A percentile compares a stretch with the other conserved stretches of the same genome.
These are phyloP conservation scores for Cucurbita ficifolia DNA, from an alignment of 306 rosid genomes.

Conservation along the genomic window DNA sequence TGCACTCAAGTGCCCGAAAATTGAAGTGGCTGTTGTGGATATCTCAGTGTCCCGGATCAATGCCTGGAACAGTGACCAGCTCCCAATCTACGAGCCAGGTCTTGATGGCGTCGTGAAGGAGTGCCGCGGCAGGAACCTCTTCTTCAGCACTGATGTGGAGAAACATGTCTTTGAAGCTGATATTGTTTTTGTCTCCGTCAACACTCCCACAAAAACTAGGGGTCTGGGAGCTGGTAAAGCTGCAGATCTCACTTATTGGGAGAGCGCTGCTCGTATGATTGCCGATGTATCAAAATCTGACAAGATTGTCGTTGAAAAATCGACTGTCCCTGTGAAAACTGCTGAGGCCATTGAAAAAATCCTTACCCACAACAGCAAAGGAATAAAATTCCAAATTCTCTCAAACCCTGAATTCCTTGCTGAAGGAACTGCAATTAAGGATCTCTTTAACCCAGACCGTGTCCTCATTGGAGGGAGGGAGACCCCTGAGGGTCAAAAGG, in stretches of 20 bases:
- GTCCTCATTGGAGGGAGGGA: constrained; percentile 93
- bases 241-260: constrained; percentile 92
- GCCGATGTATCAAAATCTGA: constrained; percentile 82
- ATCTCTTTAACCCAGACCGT: constrained; percentile 67
- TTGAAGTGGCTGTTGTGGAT: constrained; percentile 88
- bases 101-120: constrained; percentile 67
- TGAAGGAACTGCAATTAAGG: constrained; percentile 85
- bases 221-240: constrained; percentile 97
- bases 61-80: constrained; percentile 92
- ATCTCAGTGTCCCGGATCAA: constrained; percentile 60
- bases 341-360: constrained; percentile 95
- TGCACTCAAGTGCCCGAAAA: constrained; percentile 78
- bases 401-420: constrained; percentile 95
- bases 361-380: constrained; percentile 78
- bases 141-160: constrained; percentile 93
- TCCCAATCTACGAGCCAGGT: constrained; percentile 97
- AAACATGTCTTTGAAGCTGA: constrained; percentile 74
- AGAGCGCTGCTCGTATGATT: constrained; percentile 93
- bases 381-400: constrained; percentile 71
- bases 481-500: constrained; percentile 61
- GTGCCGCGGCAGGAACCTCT: constrained; percentile 82
- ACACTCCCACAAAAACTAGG: constrained; percentile 76
- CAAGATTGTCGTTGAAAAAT: constrained; percentile 91
- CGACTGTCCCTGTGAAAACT: constrained; percentile 93
- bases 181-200: constrained; percentile 88